Evolutionary conservation across 2,329 filamentous ascomycete genomes (phyloP), one percentile per base, ranked within the genome.

Genomic region (Trichoderma sp.): DNA sequence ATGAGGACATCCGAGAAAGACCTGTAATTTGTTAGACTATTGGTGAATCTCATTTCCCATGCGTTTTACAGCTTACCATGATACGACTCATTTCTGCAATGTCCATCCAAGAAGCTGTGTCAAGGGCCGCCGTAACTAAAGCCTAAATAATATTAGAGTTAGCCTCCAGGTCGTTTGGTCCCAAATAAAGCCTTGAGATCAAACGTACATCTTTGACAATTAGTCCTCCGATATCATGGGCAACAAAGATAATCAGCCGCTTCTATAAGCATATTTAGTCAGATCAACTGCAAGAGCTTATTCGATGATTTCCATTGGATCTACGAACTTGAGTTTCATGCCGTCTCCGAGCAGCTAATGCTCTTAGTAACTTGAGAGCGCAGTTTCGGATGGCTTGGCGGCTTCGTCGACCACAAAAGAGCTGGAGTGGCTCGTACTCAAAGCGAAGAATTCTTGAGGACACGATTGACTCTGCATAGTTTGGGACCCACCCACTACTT

Each of bases 151-250:
- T 37, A 13, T 3, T 22, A 17, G 13, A 8, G 25, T 45, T 27
- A 64, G 12, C 13, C 6, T 29, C 13, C 6, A 17, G 1, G 7
- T 2, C 5, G 5, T 19, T 9, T 2, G 12, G 17, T 13, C 19
- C n/a, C 12, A 27, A 7, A 5, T 25, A 2, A 27, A 17, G 45
- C 17, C 19, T 22, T 45, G 19, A 35, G 2, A 4, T n/a, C 12
- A 58, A 57, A 48, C 67, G 17, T 22, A 68, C 67, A 60, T 68
- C 67, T 50, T 68, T 68, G 29, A 68, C 54, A 48, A 68, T 39
- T 22, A 68, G 57, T 17, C 67, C 67, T 61, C 67, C 67, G 32
- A 68, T 66, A 34, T 68, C 67, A 34, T 68, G 67, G 2, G 61
- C 67, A 29, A 68, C 56, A 50, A 68, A 68, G 6, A 56, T 35